phyloP scores from a whole-genome alignment of 345 rosid genomes.

The Turritis glabra region DNA sequence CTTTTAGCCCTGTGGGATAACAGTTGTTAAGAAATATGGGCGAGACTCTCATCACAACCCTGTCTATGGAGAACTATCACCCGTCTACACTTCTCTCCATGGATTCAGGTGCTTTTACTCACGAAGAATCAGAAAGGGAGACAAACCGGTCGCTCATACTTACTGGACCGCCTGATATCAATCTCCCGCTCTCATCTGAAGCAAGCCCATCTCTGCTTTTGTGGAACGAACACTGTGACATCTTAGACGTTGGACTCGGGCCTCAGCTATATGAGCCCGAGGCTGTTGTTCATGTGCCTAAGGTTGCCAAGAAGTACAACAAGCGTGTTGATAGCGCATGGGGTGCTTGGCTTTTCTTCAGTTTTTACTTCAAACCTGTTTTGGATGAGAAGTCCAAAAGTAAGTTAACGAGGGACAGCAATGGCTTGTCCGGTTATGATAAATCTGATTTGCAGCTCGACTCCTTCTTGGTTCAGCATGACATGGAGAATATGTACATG shows the following conservation, averaged over 20 bases:
- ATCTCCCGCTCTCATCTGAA: constrained; percentile 67
- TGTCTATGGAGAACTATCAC: constrained; percentile 73
- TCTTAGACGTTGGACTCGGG: constrained; percentile 60
- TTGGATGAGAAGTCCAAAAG: constrained; percentile 65
- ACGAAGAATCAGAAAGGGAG: constrained; percentile 66
- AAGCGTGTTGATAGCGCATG: constrained; percentile 69
- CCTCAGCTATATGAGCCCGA: constrained; percentile 65
- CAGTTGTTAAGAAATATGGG: constrained; percentile 45
- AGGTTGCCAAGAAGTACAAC: constrained; percentile 59
- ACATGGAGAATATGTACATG: constrained; percentile 86
- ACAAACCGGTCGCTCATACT: constrained; percentile 52
- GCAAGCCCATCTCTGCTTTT: constrained; percentile 51
- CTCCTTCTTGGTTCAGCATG: constrained; percentile 78
- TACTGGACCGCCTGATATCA: constrained; percentile 69
- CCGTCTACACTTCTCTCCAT: constrained; percentile 73
- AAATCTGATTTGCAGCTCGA: constrained; percentile 75
- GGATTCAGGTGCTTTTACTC: constrained; percentile 64
- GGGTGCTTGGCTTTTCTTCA: constrained; percentile 88
- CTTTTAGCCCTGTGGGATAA: constrained; percentile 14
- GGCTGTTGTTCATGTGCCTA: constrained; percentile 52
- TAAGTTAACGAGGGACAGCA: constrained; percentile 55
- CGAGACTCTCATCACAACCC: constrained; percentile 56
- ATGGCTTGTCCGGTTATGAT: constrained; percentile 67
- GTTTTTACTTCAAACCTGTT: constrained; percentile 76
- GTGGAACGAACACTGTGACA: constrained; percentile 68